Evolutionary conservation across 2,329 filamentous ascomycete species (phyloP).

Genomic region (Parastagonospora nodorum): DNA sequence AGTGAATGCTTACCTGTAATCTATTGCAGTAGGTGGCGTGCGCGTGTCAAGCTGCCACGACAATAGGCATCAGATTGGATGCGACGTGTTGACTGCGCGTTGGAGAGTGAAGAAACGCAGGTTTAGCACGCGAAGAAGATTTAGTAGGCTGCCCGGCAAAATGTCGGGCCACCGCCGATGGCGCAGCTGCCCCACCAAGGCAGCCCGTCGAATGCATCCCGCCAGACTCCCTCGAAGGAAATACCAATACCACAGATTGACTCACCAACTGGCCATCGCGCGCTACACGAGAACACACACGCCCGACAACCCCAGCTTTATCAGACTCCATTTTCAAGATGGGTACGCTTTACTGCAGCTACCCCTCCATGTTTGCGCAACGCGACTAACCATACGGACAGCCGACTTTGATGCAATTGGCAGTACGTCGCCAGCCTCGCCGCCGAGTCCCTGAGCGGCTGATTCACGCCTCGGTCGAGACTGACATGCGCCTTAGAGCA

Average conservation of each 20-base stretch:
- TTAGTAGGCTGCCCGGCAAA: constrained; percentile 17
- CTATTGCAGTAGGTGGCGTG: not conserved
- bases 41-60: not conserved
- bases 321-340: constrained; percentile 13
- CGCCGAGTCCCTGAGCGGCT: not conserved
- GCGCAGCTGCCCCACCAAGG: constrained; percentile 35
- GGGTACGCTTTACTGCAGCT: constrained; percentile 15
- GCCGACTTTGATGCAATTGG: constrained; percentile 38
- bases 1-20: constrained; percentile 24
- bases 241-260: constrained; percentile 18
- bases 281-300: constrained; percentile 2
- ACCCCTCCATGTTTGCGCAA: constrained; percentile 14
- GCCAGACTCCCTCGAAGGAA: constrained; percentile 15
- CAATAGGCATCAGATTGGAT: constrained; percentile 4
- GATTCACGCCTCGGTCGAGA: not conserved
- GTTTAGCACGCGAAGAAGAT: constrained; percentile 13
- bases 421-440: constrained; percentile 41
- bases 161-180: constrained; percentile 21
- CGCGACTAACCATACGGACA: constrained; percentile 13
- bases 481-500: constrained; percentile 63
- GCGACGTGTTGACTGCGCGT: constrained; percentile 1
- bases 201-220: constrained; percentile 2
- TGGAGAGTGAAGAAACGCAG: constrained; percentile 3
- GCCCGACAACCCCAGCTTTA: not conserved
- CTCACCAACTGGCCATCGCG: constrained; percentile 11